Conservation (phyloP, 352 stramenopile species). For the Globisporangium emineosum region DNA sequence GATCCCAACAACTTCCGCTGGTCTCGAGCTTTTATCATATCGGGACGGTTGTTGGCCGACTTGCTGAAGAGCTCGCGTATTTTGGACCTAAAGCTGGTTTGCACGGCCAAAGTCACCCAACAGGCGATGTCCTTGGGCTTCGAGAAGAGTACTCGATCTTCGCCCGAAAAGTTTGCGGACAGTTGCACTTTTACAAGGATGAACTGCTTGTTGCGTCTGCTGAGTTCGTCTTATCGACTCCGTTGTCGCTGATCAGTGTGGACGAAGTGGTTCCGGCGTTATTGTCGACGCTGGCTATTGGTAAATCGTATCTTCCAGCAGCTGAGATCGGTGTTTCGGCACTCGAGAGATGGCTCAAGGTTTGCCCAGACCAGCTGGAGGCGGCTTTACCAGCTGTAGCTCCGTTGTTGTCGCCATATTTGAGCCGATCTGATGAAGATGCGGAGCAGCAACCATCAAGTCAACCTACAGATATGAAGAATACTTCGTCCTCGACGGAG, state of each 20-base stretch:
- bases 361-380: constrained; percentile 27
- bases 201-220: constrained; percentile 63
- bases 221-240: constrained; percentile 58
- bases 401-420: constrained; percentile 46
- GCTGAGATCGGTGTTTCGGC: constrained; percentile 49
- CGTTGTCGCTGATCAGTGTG: constrained; percentile 33
- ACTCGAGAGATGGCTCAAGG: constrained; percentile 56
- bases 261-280: constrained; percentile 33
- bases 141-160: constrained; percentile 41
- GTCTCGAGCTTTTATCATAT: constrained; percentile 68
- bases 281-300: constrained; percentile 52
- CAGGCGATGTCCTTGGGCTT: background rate
- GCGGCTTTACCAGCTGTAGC: constrained; percentile 36
- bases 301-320: constrained; percentile 57
- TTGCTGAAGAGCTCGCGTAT: constrained; percentile 24
- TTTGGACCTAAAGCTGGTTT: constrained; percentile 17
- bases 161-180: constrained; percentile 32
- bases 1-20: constrained; percentile 31
- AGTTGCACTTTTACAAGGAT: constrained; percentile 74
- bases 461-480: constrained; percentile 2
- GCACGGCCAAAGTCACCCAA: background rate
- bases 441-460: constrained; percentile 9
- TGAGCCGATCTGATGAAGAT: constrained; percentile 37
- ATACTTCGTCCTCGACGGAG: constrained; percentile 13
- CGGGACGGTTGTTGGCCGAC: constrained; percentile 33